A percentile compares a stretch with the other conserved stretches of the same genome.
phyloP scores from a whole-genome alignment of 2,329 filamentous ascomycete genomes.

The Pseudogymnoascus sp. region DNA sequence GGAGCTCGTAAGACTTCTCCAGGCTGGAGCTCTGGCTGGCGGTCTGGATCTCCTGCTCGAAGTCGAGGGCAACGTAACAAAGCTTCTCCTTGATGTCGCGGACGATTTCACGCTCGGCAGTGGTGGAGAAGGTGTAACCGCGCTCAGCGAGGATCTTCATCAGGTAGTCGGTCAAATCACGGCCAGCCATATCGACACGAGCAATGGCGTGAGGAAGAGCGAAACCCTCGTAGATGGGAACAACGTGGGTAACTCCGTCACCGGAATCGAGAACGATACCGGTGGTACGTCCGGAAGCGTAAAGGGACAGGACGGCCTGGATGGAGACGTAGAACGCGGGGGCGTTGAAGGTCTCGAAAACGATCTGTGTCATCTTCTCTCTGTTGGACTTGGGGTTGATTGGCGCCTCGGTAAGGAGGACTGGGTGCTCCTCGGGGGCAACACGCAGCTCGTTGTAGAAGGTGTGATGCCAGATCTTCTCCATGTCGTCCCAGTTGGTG shows the following conservation, averaged over 20 bases:
- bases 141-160: conserved; percentile 99
- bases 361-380: conserved; percentile 99
- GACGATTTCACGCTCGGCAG: conserved; percentile 99
- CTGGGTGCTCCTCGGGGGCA: conserved; percentile 98
- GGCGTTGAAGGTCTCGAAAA: conserved; percentile 99
- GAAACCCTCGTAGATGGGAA: conserved; percentile 99
- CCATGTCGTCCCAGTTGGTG: conserved; percentile 99
- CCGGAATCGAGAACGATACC: conserved; percentile 99
- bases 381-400: conserved; percentile 99
- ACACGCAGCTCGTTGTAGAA: conserved; percentile 99
- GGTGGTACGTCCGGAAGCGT: conserved; percentile 99
- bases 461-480: conserved; percentile 99
- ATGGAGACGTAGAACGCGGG: conserved; percentile 99
- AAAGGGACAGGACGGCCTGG: conserved; percentile 97
- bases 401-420: conserved; percentile 96
- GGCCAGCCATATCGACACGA: conserved; percentile 99
- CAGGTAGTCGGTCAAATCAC: conserved; percentile 99
- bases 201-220: conserved; percentile 99
- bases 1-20: conserved; percentile 99
- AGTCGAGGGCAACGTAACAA: conserved; percentile 99
- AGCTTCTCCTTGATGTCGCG: conserved; percentile 99
- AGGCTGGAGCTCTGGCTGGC: conserved; percentile 96
- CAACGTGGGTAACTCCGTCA: conserved; percentile 99
- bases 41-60: conserved; percentile 99
- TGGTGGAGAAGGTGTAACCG: conserved; percentile 99